Percentiles rank a stretch among this genome's conserved stretches.
Conservation (phyloP, 2,329 filamentous ascomycete species). For the Cytospora leucostoma region DNA sequence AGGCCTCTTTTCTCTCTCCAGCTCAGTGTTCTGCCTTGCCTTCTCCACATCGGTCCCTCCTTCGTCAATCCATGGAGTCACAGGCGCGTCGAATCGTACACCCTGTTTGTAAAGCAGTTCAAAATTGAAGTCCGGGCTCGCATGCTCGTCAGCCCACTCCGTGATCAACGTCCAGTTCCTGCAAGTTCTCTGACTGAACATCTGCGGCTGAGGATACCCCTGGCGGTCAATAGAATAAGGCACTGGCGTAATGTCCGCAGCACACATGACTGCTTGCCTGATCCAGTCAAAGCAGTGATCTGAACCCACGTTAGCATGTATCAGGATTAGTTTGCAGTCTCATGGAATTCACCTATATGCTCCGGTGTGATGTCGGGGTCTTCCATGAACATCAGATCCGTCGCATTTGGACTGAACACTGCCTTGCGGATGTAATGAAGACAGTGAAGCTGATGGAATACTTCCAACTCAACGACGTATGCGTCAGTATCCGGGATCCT, state of each 20-base stretch:
- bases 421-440: neutral
- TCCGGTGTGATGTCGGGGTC: neutral
- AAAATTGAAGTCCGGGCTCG: neutral
- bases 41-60: neutral
- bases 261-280: neutral
- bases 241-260: neutral
- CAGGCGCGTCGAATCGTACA: neutral
- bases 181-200: neutral
- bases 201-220: neutral
- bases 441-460: neutral
- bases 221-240: neutral
- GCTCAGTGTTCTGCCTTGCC: neutral
- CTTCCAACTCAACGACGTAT: neutral
- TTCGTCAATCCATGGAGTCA: neutral
- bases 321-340: neutral
- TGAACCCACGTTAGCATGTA: neutral
- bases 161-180: neutral
- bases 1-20: neutral
- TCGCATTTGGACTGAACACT: neutral
- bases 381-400: neutral
- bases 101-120: neutral
- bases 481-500: neutral
- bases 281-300: neutral
- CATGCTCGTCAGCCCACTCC: conserved; percentile 1
- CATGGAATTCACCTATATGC: neutral